Evolutionary conservation across 768 basidiomycete species (phyloP), one percentile per base, ranked within the genome.

Genomic region (Cyathus striatus): DNA sequence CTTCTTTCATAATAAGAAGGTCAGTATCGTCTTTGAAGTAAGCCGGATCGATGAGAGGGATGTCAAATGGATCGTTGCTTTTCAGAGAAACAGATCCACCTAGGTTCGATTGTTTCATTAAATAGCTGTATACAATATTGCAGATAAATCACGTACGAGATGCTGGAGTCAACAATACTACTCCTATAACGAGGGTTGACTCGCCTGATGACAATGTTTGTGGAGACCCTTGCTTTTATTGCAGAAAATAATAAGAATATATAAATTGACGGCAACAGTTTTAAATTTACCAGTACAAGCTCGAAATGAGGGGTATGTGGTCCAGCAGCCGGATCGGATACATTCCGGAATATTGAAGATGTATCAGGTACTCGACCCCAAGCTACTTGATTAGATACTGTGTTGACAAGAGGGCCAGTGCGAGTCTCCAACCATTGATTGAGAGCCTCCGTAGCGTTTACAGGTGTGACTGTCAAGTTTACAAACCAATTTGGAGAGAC

Each of bases 41-140:
- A 16, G 36, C 24, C 0, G 72, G 70, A 51, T 75, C 64, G 54
- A 78, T 72, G 14, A 58, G 41, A 0, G 76, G 75, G 18, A 53
- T 23, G 21, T 57, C 59, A 55, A 75, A 75, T 14, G 70, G 61
- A 45, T 65, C 49, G 17, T 58, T 66, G 9, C 69, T 67, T 42
- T 58, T 68, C 40, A 74, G 50, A 2, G 52, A 38, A 16, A 56
- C 27, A 3, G 52, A 44, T 18, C 48, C 50, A 12, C 50, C 50
- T 51, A 20, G 39, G 46, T 33, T 17, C 4, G 23, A 10, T 6
- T 4, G 23, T 5, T 12, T 6, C 23, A 41, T 17, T 18, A 7
- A 32, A 5, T 6, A 40, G 23, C 18, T n/a, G n/a, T n/a, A n/a
- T n/a, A n/a, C n/a, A n/a, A n/a, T n/a, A 6, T 21, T 9, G 22